Evolutionary conservation across 495 filamentous ascomycete species (phyloP), one percentile per base, ranked within the genome.

Genomic region (Chaetomium fimeti): DNA sequence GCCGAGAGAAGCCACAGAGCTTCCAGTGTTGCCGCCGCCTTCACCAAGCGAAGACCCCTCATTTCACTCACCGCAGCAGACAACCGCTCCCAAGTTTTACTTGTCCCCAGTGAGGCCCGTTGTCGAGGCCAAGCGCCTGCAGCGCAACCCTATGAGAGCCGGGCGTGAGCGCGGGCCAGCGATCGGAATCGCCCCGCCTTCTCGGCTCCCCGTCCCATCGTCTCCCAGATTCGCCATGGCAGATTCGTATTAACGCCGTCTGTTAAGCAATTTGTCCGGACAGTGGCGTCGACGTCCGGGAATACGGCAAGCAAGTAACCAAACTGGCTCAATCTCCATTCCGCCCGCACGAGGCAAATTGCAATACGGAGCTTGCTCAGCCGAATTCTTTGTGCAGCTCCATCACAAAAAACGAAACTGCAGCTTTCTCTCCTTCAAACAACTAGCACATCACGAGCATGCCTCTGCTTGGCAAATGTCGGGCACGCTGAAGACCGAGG

Each of bases 111-210:
- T 32, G 60, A 65, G 72, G 66, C 72, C 72, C 61, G 57, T 72
- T 68, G 27, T 67, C 28, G 57, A 60, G 70, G 66, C 72, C 72
- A 69, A 65, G 66, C 70, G 68, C 56, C 65, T 67, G 65, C 61
- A 61, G 40, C 36, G 55, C 40, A 66, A 63, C 65, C 47, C 45
- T 53, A 18, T 43, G 65, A 40, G 25, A 56, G 52, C 25, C 49
- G 7, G n/a, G n/a, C n/a, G n/a, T n/a, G n/a, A n/a, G n/a, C n/a
- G n/a, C n/a, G n/a, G 54, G 32, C 52, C 29, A 47, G 24, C 43
- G 36, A 54, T 57, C 28, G 45, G 54, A 55, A 62, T 59, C 53
- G 52, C 64, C 58, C 64, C 57, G 64, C 64, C 64, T 51, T 55
- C 51, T 64, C 29, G 40, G 54, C 52, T 59, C 55, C 51, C 62